phyloP scores from a whole-genome alignment of 352 stramenopile genomes.

The Globisporangium nagaii region DNA sequence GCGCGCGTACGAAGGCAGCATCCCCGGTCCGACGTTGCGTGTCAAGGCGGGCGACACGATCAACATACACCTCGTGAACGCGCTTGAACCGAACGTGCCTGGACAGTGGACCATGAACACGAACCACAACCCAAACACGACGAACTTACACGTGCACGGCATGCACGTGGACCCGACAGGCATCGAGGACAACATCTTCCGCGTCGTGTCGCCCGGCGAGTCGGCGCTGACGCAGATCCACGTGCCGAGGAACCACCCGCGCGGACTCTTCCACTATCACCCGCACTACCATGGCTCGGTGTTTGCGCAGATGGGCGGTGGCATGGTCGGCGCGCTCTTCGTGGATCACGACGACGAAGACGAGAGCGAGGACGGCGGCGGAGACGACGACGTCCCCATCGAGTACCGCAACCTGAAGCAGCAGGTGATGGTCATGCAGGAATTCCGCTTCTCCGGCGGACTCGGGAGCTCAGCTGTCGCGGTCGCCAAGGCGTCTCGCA shows the following conservation, averaged over 20 bases:
- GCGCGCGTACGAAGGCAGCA: conserved; percentile 48
- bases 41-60: conserved; percentile 60
- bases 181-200: conserved; percentile 76
- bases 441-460: conserved; percentile 59
- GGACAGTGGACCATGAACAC: conserved; percentile 49
- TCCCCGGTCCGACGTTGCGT: conserved; percentile 56
- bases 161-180: conserved; percentile 80
- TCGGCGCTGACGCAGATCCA: conserved; percentile 41
- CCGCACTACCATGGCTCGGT: conserved; percentile 77
- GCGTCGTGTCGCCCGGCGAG: conserved; percentile 44
- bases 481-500: conserved; percentile 43
- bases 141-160: conserved; percentile 78
- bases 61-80: conserved; percentile 54
- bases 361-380: no score
- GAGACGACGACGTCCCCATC: conserved; percentile 21
- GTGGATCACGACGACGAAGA: conserved; percentile 43
- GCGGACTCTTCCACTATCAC: conserved; percentile 81
- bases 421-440: conserved; percentile 50
- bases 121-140: conserved; percentile 68
- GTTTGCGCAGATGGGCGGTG: conserved; percentile 68
- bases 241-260: conserved; percentile 55
- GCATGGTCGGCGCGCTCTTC: conserved; percentile 59
- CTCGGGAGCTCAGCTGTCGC: conserved; percentile 42
- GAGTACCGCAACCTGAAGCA: conserved; percentile 42
- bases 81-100: conserved; percentile 29